These are phyloP conservation scores for Amanita inopinata DNA, from an alignment of 768 basidiomycete species.

Conservation along the genomic window DNA sequence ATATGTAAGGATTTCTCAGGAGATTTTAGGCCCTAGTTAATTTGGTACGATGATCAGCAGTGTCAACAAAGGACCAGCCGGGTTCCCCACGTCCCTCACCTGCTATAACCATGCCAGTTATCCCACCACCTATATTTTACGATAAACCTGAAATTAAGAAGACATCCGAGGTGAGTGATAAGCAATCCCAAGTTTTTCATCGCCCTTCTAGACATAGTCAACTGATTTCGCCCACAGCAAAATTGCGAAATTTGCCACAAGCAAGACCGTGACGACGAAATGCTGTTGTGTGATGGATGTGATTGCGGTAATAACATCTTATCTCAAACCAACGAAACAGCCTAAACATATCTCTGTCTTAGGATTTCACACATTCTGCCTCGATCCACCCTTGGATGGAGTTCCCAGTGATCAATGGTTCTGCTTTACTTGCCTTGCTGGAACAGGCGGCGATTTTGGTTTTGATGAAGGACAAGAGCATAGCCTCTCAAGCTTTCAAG, in stretches of 20 bases:
- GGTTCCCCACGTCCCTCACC: background rate
- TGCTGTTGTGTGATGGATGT: conserved; percentile 60
- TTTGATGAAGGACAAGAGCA: conserved; percentile 99
- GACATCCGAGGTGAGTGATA: conserved; percentile 41
- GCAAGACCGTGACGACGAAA: conserved; percentile 82
- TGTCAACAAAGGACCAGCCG: too few relatives aligned
- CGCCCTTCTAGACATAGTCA: conserved; percentile 16
- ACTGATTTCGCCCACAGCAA: conserved; percentile 37
- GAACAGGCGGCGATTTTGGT: conserved; percentile 91
- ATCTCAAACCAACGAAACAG: background rate
- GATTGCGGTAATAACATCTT: conserved; percentile 29
- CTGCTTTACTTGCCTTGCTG: conserved; percentile 84
- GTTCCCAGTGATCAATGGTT: conserved; percentile 97
- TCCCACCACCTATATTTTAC: conserved; percentile 38
- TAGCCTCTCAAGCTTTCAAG: conserved; percentile 82
- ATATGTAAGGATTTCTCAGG: conserved; percentile 22
- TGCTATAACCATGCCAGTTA: conserved; percentile 21
- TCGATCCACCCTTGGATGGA: conserved; percentile 76
- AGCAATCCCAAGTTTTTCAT: conserved; percentile 20
- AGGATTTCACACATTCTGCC: conserved; percentile 97
- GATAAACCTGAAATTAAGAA: conserved; percentile 36
- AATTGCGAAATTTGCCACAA: conserved; percentile 91
- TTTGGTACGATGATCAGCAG: too few relatives aligned
- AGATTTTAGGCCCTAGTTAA: conserved; percentile 5
- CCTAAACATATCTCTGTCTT: conserved; percentile 12